Evolutionary conservation across 1,139 yeast genomes (phyloP).

Genomic region (Geotrichum carabidarum): DNA sequence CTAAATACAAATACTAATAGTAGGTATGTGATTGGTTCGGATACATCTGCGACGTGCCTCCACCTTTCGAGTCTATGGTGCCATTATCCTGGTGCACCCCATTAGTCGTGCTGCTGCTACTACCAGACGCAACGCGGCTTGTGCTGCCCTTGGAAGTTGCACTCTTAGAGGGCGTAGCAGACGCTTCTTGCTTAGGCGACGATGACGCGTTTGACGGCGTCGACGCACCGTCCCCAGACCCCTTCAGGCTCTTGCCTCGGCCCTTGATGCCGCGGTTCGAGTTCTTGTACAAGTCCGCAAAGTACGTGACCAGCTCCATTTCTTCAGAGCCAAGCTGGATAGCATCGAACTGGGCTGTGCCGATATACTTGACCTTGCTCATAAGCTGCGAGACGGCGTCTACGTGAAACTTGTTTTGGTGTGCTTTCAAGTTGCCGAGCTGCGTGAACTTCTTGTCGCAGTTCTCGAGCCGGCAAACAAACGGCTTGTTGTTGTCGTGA

Average conservation of each 20-base stretch:
- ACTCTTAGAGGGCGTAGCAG: not conserved
- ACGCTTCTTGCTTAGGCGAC: not conserved
- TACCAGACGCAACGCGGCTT: not conserved
- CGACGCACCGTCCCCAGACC: not conserved
- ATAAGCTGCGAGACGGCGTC: constrained; percentile 64
- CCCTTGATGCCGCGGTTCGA: constrained; percentile 89
- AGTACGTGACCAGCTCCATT: constrained; percentile 64
- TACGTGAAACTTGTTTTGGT: constrained; percentile 83
- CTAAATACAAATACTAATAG: not conserved
- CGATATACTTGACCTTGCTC: constrained; percentile 34
- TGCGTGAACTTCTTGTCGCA: constrained; percentile 88
- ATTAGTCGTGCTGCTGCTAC: not conserved
- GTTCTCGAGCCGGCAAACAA: constrained; percentile 68
- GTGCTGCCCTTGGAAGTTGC: not conserved
- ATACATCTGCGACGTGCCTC: not conserved
- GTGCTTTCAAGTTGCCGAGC: constrained; percentile 86
- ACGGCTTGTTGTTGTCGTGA: constrained; percentile 75
- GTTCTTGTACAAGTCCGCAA: constrained; percentile 75
- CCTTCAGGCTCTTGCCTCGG: constrained; percentile 51
- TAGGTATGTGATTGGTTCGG: not conserved
- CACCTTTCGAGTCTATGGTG: not conserved
- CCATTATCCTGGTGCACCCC: not conserved
- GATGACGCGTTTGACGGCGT: constrained; percentile 6
- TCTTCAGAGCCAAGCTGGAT: constrained; percentile 57
- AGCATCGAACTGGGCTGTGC: constrained; percentile 32